A percentile compares a stretch with the other conserved stretches of the same genome.
phyloP scores from a whole-genome alignment of 768 basidiomycete genomes.

The Suillus subaureus region DNA sequence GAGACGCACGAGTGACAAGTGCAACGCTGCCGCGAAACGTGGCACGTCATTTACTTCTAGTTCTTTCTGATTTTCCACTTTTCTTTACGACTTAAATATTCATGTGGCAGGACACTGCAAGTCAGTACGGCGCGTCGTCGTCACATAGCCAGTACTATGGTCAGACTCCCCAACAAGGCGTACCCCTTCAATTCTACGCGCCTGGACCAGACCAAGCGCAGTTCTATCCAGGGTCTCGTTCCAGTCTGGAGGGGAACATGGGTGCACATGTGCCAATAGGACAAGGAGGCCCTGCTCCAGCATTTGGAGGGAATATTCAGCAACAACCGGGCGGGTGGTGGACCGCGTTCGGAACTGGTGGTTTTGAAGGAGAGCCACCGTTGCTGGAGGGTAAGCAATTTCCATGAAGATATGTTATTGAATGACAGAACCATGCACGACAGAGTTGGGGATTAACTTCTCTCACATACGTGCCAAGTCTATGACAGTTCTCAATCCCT shows the following conservation, averaged over 20 bases:
- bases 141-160: conserved; percentile 63
- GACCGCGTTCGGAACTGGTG: conserved; percentile 95
- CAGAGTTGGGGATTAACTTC: conserved; percentile 98
- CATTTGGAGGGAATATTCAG: conserved; percentile 76
- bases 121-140: conserved; percentile 54
- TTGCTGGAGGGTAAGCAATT: conserved; percentile 79
- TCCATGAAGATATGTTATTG: not conserved
- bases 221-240: conserved; percentile 71
- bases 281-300: conserved; percentile 44
- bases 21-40: conserved; percentile 12
- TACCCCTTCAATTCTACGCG: conserved; percentile 78
- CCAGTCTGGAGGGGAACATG: conserved; percentile 77
- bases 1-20: conserved; percentile 15
- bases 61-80: not conserved
- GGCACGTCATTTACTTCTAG: conserved; percentile 3
- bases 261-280: conserved; percentile 55
- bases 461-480: conserved; percentile 94
- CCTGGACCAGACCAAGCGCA: conserved; percentile 57
- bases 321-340: conserved; percentile 75
- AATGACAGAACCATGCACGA: not conserved
- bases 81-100: conserved; percentile 6
- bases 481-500: conserved; percentile 92
- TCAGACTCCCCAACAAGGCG: conserved; percentile 46
- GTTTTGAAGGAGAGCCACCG: conserved; percentile 94
- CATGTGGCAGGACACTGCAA: conserved; percentile 79